Evolutionary conservation across 2,329 filamentous ascomycete species (phyloP).

Genomic region (Cladosporium sp.): DNA sequence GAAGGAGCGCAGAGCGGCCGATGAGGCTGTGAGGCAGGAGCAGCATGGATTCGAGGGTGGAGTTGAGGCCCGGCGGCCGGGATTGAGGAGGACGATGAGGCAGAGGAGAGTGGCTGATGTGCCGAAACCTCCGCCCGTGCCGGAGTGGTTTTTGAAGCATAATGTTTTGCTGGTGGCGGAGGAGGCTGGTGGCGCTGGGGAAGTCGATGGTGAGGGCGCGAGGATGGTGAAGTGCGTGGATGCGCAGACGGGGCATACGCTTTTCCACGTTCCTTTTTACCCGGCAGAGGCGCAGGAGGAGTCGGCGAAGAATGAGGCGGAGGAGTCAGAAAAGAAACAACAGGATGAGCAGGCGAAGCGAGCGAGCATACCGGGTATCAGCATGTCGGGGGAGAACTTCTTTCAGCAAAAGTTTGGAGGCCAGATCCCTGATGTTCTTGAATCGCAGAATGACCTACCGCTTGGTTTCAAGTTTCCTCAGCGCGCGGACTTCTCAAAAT

Average conservation of each 20-base stretch:
- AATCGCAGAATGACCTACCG: slow-evolving; percentile 3
- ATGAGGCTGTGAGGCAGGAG: slow-evolving; percentile 6
- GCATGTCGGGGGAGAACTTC: slow-evolving; percentile 18
- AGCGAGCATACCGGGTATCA: slow-evolving; percentile 10
- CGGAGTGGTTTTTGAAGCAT: slow-evolving; percentile 34
- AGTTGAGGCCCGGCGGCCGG: slow-evolving; percentile 9
- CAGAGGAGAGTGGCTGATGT: slow-evolving; percentile 14
- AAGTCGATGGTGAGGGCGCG: slow-evolving; percentile 12
- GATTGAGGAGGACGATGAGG: slow-evolving; percentile 8
- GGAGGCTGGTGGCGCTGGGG: background rate
- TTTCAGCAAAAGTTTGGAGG: slow-evolving; percentile 19
- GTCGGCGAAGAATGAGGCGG: background rate
- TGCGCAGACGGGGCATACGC: slow-evolving; percentile 26
- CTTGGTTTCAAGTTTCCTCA: background rate
- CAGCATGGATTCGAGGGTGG: slow-evolving; percentile 8
- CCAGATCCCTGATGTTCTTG: slow-evolving; percentile 6
- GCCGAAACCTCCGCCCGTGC: slow-evolving; percentile 31
- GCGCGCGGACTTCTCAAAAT: background rate
- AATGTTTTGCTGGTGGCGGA: slow-evolving; percentile 29
- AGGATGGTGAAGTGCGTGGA: slow-evolving; percentile 27
- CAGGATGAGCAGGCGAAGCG: slow-evolving; percentile 14
- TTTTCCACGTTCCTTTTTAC: slow-evolving; percentile 28
- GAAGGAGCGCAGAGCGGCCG: slow-evolving; percentile 16
- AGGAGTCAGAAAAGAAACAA: slow-evolving; percentile 14
- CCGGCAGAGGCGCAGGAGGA: slow-evolving; percentile 10